Evolutionary conservation across 345 rosid genomes (phyloP), one percentile per base, ranked within the genome.

Genomic region (Ceriops tagal): DNA sequence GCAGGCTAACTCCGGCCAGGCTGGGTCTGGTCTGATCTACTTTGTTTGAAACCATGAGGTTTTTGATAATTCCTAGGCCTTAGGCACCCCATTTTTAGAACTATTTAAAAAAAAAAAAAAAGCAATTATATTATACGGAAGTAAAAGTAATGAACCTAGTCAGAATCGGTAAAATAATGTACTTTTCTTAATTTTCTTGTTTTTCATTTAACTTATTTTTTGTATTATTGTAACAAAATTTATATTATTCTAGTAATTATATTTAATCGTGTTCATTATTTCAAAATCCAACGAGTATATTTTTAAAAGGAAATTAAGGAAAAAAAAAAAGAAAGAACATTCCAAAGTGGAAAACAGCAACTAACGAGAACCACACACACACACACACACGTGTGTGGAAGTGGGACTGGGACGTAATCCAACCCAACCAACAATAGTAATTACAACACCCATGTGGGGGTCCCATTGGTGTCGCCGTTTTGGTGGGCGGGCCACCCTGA

Each of bases 401-500:
- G 69, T 72, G 84, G 81, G 84, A 32, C 79, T 84, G 81, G 21
- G 27, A 16, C 32, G 16, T 15, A 43, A 43, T 43, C 49, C 49
- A 43, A 27, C 59, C 59, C 30, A 56, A 24, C 59, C 3, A 56
- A 24, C 59, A 56, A 56, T 18, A 56, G 59, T 56, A 20, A 53
- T 35, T 58, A 47, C 65, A 67, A 21, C 18, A 51, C 49, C 72
- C 85, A 85, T 84, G 86, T 80, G 89, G 76, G 16, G 77, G 79
- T 73, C 58, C 88, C 90, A 30, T 71, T 62, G 67, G 69, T 78
- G 83, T 79, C 92, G 93, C 90, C 97, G 87, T 80, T 86, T 86
- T 19, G 90, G 76, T 81, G 89, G 84, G 66, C 74, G 88, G 79
- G 87, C 82, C 28, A 56, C 74, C n/a, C 27, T 66, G 59, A 15